These are phyloP conservation scores for Chaetomiaceae sp. DNA, from an alignment of 2,329 filamentous ascomycete species.

Conservation along the genomic window DNA sequence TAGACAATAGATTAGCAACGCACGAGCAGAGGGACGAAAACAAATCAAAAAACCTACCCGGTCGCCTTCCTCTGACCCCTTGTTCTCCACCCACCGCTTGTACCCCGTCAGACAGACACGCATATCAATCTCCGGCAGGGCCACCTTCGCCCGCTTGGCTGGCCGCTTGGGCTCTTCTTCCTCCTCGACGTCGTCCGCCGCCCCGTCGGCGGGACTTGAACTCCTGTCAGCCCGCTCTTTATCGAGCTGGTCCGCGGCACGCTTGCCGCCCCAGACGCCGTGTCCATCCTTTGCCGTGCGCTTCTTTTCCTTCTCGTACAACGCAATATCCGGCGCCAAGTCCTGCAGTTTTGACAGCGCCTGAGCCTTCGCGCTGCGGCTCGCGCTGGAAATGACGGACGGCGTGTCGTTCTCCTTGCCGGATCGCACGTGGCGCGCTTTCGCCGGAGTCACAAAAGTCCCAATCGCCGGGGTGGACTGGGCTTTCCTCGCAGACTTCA, in stretches of 20 bases:
- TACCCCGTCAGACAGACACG: slow-evolving; percentile 81
- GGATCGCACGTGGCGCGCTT: slow-evolving; percentile 44
- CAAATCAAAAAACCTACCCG: slow-evolving; percentile 47
- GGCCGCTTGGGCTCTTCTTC: slow-evolving; percentile 46
- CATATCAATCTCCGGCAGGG: slow-evolving; percentile 62
- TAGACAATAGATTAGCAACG: not conserved
- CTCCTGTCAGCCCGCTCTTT: slow-evolving; percentile 38
- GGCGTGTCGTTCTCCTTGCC: slow-evolving; percentile 85
- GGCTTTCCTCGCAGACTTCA: slow-evolving; percentile 13
- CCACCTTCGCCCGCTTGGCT: slow-evolving; percentile 58
- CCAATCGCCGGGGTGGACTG: slow-evolving; percentile 17
- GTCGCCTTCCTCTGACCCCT: slow-evolving; percentile 71
- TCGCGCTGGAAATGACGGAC: slow-evolving; percentile 59
- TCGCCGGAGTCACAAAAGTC: slow-evolving; percentile 37
- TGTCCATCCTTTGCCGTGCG: slow-evolving; percentile 50
- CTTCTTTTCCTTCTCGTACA: slow-evolving; percentile 93
- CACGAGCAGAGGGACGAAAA: not conserved
- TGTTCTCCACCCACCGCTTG: slow-evolving; percentile 70
- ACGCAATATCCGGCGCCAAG: slow-evolving; percentile 75
- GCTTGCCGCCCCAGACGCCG: slow-evolving; percentile 57
- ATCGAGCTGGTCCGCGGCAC: slow-evolving; percentile 55
- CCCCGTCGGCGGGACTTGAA: slow-evolving; percentile 35
- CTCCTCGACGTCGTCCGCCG: slow-evolving; percentile 37
- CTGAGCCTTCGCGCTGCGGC: slow-evolving; percentile 82
- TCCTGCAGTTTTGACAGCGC: slow-evolving; percentile 73